Evolutionary conservation across 495 filamentous ascomycete species (phyloP).

Genomic region (Talaromyces trachyspermus): DNA sequence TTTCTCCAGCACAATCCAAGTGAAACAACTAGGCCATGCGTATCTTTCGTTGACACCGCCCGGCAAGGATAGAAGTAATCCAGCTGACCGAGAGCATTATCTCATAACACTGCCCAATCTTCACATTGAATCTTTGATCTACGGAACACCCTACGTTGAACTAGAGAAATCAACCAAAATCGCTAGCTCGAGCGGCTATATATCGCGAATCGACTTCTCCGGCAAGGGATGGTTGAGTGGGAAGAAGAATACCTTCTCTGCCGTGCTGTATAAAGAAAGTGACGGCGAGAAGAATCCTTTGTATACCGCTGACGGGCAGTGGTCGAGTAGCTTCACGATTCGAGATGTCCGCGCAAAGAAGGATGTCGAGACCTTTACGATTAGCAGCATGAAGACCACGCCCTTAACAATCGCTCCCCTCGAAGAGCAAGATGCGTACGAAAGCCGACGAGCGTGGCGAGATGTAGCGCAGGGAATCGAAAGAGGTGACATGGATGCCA

Average conservation of each 20-base stretch:
- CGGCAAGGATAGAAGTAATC: slow-evolving; percentile 36
- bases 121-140: slow-evolving; percentile 91
- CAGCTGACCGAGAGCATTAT: slow-evolving; percentile 57
- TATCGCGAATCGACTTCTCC: slow-evolving; percentile 87
- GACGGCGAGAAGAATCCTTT: slow-evolving; percentile 73
- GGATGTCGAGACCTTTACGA: slow-evolving; percentile 62
- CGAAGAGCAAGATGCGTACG: slow-evolving; percentile 77
- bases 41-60: slow-evolving; percentile 64
- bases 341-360: slow-evolving; percentile 64
- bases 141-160: slow-evolving; percentile 85
- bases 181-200: slow-evolving; percentile 74
- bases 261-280: slow-evolving; percentile 61
- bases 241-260: slow-evolving; percentile 89
- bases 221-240: slow-evolving; percentile 91
- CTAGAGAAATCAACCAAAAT: slow-evolving; percentile 79
- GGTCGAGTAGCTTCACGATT: slow-evolving; percentile 79
- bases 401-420: slow-evolving; percentile 65
- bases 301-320: slow-evolving; percentile 84
- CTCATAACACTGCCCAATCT: slow-evolving; percentile 88
- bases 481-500: slow-evolving; percentile 75
- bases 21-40: slow-evolving; percentile 97
- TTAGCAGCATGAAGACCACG: slow-evolving; percentile 51
- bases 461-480: slow-evolving; percentile 75
- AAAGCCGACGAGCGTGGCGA: slow-evolving; percentile 82
- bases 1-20: slow-evolving; percentile 85